Conservation (phyloP, 192 early-diverging fungal genomes). For the Pilaira anomala region DNA sequence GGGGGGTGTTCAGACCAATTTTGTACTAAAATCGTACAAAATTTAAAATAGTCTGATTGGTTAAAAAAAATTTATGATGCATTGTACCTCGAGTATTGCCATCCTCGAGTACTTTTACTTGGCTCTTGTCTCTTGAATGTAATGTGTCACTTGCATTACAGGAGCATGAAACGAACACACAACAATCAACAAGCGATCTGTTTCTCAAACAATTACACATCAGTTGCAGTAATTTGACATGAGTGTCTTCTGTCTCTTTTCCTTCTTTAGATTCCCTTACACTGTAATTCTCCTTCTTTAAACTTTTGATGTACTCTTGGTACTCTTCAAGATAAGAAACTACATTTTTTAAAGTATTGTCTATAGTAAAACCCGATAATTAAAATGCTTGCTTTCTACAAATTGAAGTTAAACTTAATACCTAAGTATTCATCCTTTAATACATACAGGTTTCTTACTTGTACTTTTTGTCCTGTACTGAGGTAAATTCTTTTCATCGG, state of each 20-base stretch:
- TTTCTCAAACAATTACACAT: conserved; percentile 20
- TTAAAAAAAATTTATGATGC: conserved; percentile 5
- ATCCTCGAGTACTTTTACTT: conserved; percentile 17
- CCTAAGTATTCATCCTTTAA: conserved; percentile 20
- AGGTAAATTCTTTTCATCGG: conserved; percentile 8
- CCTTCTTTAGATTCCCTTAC: conserved; percentile 15
- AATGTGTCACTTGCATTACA: conserved; percentile 12
- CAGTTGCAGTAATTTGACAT: conserved; percentile 7
- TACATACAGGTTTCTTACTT: neutral
- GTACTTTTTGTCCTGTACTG: conserved; percentile 13
- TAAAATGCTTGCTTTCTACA: conserved; percentile 15
- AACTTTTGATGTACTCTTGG: conserved; percentile 10
- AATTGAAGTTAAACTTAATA: conserved; percentile 21
- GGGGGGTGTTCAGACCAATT: too few species aligned
- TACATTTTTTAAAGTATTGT: conserved; percentile 11
- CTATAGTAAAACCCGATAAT: conserved; percentile 19
- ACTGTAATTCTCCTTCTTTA: conserved; percentile 20
- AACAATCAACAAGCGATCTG: conserved; percentile 12
- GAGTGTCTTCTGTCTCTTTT: conserved; percentile 14
- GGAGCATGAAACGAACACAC: conserved; percentile 16
- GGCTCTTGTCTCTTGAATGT: conserved; percentile 4
- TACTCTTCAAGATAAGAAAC: conserved; percentile 15
- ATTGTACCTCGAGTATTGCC: conserved; percentile 20
- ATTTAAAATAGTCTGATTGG: too few species aligned
- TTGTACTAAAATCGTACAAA: too few species aligned